Percentiles rank a stretch among this genome's conserved stretches.
Evolutionary conservation across 208 protist genomes (phyloP).

Genomic region (Acanthamoeba comandoni): DNA sequence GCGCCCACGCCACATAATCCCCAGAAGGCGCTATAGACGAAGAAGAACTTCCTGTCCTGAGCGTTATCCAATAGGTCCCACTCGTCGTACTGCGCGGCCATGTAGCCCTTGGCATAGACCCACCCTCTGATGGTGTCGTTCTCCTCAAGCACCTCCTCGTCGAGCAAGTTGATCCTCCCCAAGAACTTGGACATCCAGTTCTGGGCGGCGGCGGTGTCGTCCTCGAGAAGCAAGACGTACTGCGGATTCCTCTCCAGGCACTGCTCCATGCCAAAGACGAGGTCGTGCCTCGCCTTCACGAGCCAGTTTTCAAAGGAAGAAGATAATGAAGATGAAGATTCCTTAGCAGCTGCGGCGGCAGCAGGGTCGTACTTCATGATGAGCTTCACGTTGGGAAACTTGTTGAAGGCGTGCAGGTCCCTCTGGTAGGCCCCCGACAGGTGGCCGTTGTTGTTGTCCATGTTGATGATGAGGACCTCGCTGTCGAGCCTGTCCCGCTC

Average conservation of each 20-base stretch:
- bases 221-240: conserved; percentile 19
- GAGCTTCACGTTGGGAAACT: not conserved
- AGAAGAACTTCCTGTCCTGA: not conserved
- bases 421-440: not conserved
- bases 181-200: conserved; percentile 20
- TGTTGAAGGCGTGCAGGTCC: not conserved
- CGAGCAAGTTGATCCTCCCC: not conserved
- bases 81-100: conserved; percentile 34
- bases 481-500: not conserved
- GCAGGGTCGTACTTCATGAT: not conserved
- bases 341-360: not conserved
- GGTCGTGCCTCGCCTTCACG: conserved; percentile 7
- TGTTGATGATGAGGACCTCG: conserved; percentile 12
- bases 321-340: too few relatives aligned
- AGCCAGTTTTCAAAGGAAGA: not conserved
- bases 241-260: not conserved
- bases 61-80: not conserved
- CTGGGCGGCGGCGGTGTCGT: not conserved
- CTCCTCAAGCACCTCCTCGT: not conserved
- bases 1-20: not conserved
- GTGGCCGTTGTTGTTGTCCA: not conserved
- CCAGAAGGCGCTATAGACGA: not conserved
- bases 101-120: conserved; percentile 29
- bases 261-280: conserved; percentile 9
- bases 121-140: not conserved